phyloP scores from a whole-genome alignment of 441 rosid species.

The Jatropha multifida region DNA sequence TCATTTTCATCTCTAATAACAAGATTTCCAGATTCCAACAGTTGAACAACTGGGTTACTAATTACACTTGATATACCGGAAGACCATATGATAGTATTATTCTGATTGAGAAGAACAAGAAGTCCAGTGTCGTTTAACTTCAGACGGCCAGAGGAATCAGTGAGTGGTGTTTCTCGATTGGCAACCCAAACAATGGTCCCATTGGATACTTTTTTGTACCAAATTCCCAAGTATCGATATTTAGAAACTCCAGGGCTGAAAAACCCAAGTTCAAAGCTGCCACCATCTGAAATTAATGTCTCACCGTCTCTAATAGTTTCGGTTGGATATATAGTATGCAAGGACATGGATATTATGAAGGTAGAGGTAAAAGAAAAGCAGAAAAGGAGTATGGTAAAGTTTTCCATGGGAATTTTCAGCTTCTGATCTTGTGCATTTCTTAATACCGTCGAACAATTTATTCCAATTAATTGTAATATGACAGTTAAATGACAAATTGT shows the following conservation, averaged over 20 bases:
- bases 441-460: neutral
- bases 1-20: slow-evolving; percentile 25
- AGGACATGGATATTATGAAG: neutral
- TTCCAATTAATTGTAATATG: neutral
- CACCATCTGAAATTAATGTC: slow-evolving; percentile 8
- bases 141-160: slow-evolving; percentile 33
- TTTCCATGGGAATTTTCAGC: neutral
- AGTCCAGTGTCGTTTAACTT: slow-evolving; percentile 30
- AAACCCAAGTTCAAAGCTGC: slow-evolving; percentile 21
- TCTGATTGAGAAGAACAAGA: slow-evolving; percentile 44
- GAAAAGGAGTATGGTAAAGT: neutral
- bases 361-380: neutral
- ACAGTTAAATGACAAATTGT: neutral
- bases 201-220: slow-evolving; percentile 2
- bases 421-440: neutral
- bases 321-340: neutral
- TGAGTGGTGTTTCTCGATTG: slow-evolving; percentile 49
- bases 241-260: slow-evolving; percentile 6
- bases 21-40: slow-evolving; percentile 34
- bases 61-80: slow-evolving; percentile 14
- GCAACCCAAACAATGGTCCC: slow-evolving; percentile 61
- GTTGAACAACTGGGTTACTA: slow-evolving; percentile 27
- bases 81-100: slow-evolving; percentile 43
- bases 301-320: slow-evolving; percentile 1
- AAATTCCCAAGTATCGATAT: slow-evolving; percentile 9